Evolutionary conservation across 345 rosid species (phyloP).

Genomic region (Pistacia atlantica): DNA sequence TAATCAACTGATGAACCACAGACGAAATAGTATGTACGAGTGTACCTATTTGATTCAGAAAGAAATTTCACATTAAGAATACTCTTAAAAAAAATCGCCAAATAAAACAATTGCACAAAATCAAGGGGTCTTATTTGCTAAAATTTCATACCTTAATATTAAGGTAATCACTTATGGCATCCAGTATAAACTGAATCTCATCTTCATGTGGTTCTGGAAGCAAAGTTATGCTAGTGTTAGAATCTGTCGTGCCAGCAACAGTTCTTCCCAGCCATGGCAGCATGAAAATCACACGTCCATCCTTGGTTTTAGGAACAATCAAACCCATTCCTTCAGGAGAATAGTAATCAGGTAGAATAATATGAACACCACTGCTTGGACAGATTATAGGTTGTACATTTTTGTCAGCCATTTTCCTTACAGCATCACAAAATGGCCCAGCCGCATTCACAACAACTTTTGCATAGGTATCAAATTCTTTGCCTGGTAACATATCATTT

Average conservation of each 20-base stretch:
- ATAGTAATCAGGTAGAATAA: constrained; percentile 95
- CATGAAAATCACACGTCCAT: constrained; percentile 98
- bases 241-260: constrained; percentile 97
- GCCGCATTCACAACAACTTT: constrained; percentile 93
- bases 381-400: constrained; percentile 74
- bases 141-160: constrained; percentile 62
- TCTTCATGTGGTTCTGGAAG: constrained; percentile 98
- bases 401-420: constrained; percentile 80
- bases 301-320: constrained; percentile 99
- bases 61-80: too few species aligned
- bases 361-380: constrained; percentile 97
- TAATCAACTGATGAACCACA: neutral
- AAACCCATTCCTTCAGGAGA: constrained; percentile 99
- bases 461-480: constrained; percentile 85
- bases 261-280: constrained; percentile 99
- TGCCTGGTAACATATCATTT: constrained; percentile 46
- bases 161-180: constrained; percentile 92
- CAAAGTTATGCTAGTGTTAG: constrained; percentile 68
- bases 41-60: neutral
- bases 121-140: neutral
- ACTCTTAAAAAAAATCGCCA: neutral
- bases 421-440: constrained; percentile 92
- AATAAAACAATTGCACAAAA: neutral
- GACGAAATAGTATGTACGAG: neutral
- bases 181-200: constrained; percentile 95